A percentile compares a stretch with the other conserved stretches of the same genome.
These are phyloP conservation scores for Gracilaria caudata DNA, from an alignment of 23 red algal species.

Conservation along the genomic window DNA sequence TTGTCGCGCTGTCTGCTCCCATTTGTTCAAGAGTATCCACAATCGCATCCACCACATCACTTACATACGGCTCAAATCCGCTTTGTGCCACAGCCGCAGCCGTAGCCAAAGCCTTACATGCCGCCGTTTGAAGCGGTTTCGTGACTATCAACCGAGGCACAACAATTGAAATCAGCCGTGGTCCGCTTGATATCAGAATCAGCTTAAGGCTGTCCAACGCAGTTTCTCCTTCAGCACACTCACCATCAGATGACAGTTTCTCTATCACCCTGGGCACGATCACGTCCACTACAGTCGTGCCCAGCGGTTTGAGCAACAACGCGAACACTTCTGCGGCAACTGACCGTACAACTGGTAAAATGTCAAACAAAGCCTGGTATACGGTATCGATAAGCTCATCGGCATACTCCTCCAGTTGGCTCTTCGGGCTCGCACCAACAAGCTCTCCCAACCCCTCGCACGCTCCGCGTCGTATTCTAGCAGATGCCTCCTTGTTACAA, in stretches of 20 bases:
- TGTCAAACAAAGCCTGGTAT: conserved; percentile 59
- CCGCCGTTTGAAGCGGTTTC: conserved; percentile 32
- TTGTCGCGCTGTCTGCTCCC: neutral
- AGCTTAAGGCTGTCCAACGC: conserved; percentile 70
- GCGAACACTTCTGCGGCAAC: conserved; percentile 61
- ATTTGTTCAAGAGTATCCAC: conserved; percentile 49
- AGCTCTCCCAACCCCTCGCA: conserved; percentile 84
- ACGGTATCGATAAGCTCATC: conserved; percentile 54
- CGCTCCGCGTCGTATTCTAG: conserved; percentile 68
- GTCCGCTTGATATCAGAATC: conserved; percentile 44
- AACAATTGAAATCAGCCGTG: conserved; percentile 60
- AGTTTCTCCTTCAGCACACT: conserved; percentile 16
- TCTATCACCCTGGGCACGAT: conserved; percentile 64
- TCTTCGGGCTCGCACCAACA: conserved; percentile 56
- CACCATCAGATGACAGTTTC: conserved; percentile 35
- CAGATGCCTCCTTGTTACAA: conserved; percentile 37
- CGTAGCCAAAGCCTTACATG: conserved; percentile 41
- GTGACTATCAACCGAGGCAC: conserved; percentile 55
- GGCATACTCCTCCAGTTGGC: conserved; percentile 48
- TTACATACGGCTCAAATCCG: conserved; percentile 48
- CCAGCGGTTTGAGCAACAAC: conserved; percentile 60
- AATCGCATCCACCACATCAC: conserved; percentile 49
- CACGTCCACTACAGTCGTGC: conserved; percentile 45
- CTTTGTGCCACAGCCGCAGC: conserved; percentile 66
- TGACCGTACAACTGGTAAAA: conserved; percentile 42